Percentiles rank a stretch among this genome's conserved stretches.
Conservation (phyloP, 2,329 filamentous ascomycete species). For the Penicillium carneum region DNA sequence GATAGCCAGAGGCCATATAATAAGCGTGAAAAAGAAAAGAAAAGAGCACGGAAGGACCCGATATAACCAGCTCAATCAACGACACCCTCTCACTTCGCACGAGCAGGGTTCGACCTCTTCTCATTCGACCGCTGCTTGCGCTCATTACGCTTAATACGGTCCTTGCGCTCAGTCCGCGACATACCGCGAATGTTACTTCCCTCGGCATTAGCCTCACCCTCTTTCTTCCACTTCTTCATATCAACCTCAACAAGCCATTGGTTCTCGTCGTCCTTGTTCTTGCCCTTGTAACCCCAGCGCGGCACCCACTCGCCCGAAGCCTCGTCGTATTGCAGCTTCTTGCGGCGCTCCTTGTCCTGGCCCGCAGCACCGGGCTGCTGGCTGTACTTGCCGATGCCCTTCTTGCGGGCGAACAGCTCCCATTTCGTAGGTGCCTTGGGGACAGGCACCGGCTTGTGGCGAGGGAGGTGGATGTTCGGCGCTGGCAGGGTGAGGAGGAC, state of each 20-base stretch:
- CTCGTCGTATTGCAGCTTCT: constrained; percentile 84
- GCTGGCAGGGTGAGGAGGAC: constrained; percentile 81
- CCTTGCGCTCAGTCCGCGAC: constrained; percentile 72
- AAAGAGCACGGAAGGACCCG: constrained; percentile 3
- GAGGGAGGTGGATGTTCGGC: constrained; percentile 74
- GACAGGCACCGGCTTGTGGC: constrained; percentile 88
- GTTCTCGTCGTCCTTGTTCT: constrained; percentile 81
- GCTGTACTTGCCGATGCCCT: constrained; percentile 88
- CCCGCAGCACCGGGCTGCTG: constrained; percentile 61
- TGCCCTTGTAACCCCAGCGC: constrained; percentile 92
- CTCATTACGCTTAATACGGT: constrained; percentile 69
- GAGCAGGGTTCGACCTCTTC: constrained; percentile 52
- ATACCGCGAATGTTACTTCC: constrained; percentile 71
- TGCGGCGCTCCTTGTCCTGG: constrained; percentile 70
- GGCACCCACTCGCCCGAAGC: constrained; percentile 85
- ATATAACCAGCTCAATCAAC: constrained; percentile 24
- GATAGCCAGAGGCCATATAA: constrained; percentile 20
- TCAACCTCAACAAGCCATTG: constrained; percentile 95
- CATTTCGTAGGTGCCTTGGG: constrained; percentile 87
- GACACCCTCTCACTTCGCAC: constrained; percentile 37
- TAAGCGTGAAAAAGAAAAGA: constrained; percentile 7
- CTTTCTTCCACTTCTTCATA: constrained; percentile 74
- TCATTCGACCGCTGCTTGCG: constrained; percentile 73
- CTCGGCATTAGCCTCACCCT: constrained; percentile 62
- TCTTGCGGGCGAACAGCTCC: constrained; percentile 95